Conservation (phyloP, 179 eudicot species). For the Silene coronaria region DNA sequence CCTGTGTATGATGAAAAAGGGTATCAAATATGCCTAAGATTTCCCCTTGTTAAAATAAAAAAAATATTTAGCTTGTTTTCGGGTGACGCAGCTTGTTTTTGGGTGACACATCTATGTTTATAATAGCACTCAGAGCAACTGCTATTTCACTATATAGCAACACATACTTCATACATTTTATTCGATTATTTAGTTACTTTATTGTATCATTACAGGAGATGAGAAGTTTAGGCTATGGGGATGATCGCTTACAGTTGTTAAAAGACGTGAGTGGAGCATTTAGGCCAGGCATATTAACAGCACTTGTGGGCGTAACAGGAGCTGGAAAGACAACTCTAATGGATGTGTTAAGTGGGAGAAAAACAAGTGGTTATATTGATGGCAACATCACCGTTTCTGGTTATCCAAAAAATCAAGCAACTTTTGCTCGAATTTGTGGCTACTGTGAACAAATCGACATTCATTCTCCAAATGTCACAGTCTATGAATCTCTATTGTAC, state of each 20-base stretch:
- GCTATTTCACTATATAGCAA: too few species aligned
- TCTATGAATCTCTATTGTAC: slow-evolving; percentile 71
- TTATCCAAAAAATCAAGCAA: slow-evolving; percentile 66
- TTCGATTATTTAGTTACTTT: too few species aligned
- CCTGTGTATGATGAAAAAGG: too few species aligned
- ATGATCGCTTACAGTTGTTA: slow-evolving; percentile 56
- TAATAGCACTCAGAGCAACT: too few species aligned
- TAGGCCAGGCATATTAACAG: slow-evolving; percentile 74
- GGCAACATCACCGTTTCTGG: slow-evolving; percentile 69
- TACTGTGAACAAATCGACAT: slow-evolving; percentile 81
- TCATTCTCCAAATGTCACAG: slow-evolving; percentile 77
- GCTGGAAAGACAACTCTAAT: slow-evolving; percentile 85
- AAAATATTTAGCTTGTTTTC: too few species aligned
- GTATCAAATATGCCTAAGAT: too few species aligned
- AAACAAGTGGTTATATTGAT: slow-evolving; percentile 68
- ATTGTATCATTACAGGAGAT: slow-evolving; percentile 47
- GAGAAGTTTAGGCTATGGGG: slow-evolving; percentile 55
- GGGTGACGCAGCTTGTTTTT: too few species aligned
- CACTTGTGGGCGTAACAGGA: slow-evolving; percentile 82
- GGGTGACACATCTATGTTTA: too few species aligned
- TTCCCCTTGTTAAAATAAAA: too few species aligned
- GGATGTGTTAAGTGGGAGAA: slow-evolving; percentile 84
- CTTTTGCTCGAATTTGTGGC: slow-evolving; percentile 76
- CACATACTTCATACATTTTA: neutral
- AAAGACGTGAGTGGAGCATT: slow-evolving; percentile 76